A percentile compares a stretch with the other conserved stretches of the same genome.
Conservation (phyloP, 768 basidiomycete species). For the Cystofilobasidium ferigula region DNA sequence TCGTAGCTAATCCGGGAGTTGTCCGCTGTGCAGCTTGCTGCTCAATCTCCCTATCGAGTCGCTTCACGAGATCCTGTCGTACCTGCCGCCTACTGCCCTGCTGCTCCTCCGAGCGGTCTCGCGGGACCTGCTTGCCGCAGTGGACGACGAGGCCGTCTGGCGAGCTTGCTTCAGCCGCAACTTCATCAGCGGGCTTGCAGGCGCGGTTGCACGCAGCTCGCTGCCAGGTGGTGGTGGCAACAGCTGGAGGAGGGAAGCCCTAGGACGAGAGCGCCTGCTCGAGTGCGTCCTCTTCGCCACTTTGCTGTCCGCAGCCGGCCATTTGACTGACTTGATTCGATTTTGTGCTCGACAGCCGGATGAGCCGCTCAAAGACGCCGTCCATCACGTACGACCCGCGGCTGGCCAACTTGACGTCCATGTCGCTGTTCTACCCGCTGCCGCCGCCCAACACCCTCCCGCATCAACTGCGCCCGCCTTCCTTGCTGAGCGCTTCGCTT, state of each 20-base stretch:
- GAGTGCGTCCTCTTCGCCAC: constrained; percentile 5
- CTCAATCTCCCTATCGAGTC: constrained; percentile 17
- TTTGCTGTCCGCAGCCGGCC: not conserved
- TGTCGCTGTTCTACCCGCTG: constrained; percentile 21
- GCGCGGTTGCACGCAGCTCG: constrained; percentile 7
- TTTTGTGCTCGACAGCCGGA: constrained; percentile 5
- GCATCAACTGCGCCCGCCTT: constrained; percentile 16
- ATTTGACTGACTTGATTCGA: not conserved
- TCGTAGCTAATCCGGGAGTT: not conserved
- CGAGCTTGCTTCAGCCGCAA: constrained; percentile 5
- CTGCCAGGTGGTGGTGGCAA: constrained; percentile 13
- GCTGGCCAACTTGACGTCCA: constrained; percentile 6
- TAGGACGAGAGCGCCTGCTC: constrained; percentile 17
- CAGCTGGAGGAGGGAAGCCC: constrained; percentile 21
- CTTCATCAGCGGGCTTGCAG: not conserved
- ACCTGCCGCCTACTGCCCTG: constrained; percentile 18
- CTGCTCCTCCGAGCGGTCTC: constrained; percentile 11
- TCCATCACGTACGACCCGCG: constrained; percentile 18
- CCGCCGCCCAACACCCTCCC: constrained; percentile 17
- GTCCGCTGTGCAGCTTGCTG: constrained; percentile 20
- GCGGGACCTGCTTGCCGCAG: constrained; percentile 5
- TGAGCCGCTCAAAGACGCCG: constrained; percentile 10
- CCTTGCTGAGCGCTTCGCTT: constrained; percentile 12
- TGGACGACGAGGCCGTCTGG: constrained; percentile 22
- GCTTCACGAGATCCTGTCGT: constrained; percentile 15